phyloP scores from a whole-genome alignment of 805 yeast species.

The Groenewaldozyma salmanticensis region DNA sequence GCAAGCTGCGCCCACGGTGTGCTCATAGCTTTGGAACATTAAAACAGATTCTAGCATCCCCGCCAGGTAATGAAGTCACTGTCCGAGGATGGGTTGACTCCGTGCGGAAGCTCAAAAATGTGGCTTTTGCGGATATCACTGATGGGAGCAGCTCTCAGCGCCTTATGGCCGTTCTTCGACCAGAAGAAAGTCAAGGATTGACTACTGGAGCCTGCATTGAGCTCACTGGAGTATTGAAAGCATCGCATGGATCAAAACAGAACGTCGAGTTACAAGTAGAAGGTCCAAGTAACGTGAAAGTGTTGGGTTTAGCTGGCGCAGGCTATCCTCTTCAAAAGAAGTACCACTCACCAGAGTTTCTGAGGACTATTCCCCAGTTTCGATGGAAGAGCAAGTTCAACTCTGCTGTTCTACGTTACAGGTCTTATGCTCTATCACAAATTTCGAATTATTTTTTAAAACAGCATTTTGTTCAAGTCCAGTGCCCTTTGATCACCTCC shows the following conservation, averaged over 20 bases:
- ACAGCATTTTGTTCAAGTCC: constrained; percentile 55
- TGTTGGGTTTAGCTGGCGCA: constrained; percentile 54
- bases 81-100: constrained; percentile 71
- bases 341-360: constrained; percentile 49
- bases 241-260: constrained; percentile 44
- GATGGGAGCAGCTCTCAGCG: constrained; percentile 62
- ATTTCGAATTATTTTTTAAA: constrained; percentile 45
- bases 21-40: no score
- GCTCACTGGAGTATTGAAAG: constrained; percentile 35
- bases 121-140: constrained; percentile 67
- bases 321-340: constrained; percentile 81
- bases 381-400: constrained; percentile 66
- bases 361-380: constrained; percentile 65
- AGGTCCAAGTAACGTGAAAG: constrained; percentile 27
- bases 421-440: constrained; percentile 55
- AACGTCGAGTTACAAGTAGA: constrained; percentile 38
- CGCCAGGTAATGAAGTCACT: constrained; percentile 23
- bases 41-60: not conserved
- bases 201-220: constrained; percentile 40
- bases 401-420: constrained; percentile 56
- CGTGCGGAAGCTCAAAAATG: constrained; percentile 60
- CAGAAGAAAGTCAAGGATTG: constrained; percentile 18
- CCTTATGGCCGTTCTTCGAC: constrained; percentile 44
- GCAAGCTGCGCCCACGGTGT: no score
- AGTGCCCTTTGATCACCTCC: constrained; percentile 80